Evolutionary conservation across 352 stramenopile genomes (phyloP), one percentile per base, ranked within the genome.

Genomic region (Phytopythium boreale): DNA sequence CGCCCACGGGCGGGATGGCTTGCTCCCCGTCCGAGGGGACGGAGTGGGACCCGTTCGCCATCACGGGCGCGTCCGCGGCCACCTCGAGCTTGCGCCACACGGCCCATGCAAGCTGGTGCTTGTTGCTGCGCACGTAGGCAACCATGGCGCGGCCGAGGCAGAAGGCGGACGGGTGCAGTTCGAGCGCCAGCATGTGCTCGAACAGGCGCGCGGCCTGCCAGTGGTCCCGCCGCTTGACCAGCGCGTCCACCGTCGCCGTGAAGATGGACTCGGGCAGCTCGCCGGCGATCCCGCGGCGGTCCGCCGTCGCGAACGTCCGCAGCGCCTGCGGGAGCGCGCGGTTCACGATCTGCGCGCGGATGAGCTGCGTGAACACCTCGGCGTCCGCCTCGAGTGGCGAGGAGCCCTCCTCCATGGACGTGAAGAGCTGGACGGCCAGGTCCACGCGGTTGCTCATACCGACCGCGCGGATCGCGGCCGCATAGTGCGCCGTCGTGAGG

Each of bases 311-410:
- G 50, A 95, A 91, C 46, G 82, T 89, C 60, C 93, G 83, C n/a
- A 95, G 62, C 37, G 87, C 87, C 57, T 93, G 82, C 19, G 79
- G 76, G 26, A 92, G 56, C 11, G 78, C 62, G 46, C 68, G 58
- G 58, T 92, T 89, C 6, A 93, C 68, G 34, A 92, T 82, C 69
- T 95, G 87, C n/a, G 82, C 63, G 9, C 87, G 87, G 37, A 95
- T 91, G 12, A 93, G 66, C 57, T 93, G 84, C 55, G 72, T 90
- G 61, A 90, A 92, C 20, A 61, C 55, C n/a, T 61, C 55, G 4
- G 55, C 55, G 12, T 61, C 55, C 3, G 36, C 55, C 24, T 49
- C n/a, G 55, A 49, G 31, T 22, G 36, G 9, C 74, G 71, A 15
- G 79, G 43, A 15, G 68, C 65, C 14, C 41, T 88, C 75, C 58